These are phyloP conservation scores for Salvia rosmarinus DNA, from an alignment of 257 asterid species.

Conservation along the genomic window DNA sequence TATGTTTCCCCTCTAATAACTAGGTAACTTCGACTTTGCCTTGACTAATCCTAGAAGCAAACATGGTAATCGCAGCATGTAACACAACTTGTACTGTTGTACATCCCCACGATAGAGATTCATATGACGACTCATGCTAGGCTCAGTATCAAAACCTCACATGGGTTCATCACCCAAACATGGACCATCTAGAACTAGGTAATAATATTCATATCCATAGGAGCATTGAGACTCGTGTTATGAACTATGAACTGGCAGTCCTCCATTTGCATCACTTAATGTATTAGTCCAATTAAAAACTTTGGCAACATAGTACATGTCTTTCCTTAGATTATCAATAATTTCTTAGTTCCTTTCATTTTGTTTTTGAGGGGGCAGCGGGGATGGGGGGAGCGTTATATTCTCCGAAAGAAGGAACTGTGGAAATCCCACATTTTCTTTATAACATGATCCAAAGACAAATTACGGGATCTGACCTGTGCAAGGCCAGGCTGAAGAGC, in stretches of 20 bases:
- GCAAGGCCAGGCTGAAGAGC: slow-evolving; percentile 99
- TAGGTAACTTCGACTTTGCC: too few relatives aligned
- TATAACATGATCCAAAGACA: slow-evolving; percentile 10
- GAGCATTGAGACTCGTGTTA: neutral
- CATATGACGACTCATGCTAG: neutral
- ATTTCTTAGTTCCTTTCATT: neutral
- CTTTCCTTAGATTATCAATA: neutral
- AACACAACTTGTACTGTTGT: neutral
- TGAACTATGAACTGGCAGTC: too few relatives aligned
- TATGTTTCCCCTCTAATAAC: too few relatives aligned
- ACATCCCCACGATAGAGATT: neutral
- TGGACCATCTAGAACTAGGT: neutral
- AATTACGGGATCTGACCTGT: slow-evolving; percentile 59
- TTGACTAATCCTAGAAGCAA: too few relatives aligned
- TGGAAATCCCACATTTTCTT: slow-evolving; percentile 20
- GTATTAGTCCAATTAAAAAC: neutral
- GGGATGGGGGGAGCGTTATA: neutral
- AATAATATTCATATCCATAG: neutral
- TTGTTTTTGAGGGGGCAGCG: neutral
- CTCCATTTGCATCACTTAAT: neutral
- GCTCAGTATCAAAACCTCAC: neutral
- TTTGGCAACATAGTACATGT: neutral
- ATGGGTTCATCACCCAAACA: neutral
- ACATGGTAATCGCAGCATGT: neutral
- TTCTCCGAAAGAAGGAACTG: neutral